Percentiles rank a stretch among this genome's conserved stretches.
Conservation (phyloP, 169 alveolate genomes). For the Perkinsus marinus region DNA sequence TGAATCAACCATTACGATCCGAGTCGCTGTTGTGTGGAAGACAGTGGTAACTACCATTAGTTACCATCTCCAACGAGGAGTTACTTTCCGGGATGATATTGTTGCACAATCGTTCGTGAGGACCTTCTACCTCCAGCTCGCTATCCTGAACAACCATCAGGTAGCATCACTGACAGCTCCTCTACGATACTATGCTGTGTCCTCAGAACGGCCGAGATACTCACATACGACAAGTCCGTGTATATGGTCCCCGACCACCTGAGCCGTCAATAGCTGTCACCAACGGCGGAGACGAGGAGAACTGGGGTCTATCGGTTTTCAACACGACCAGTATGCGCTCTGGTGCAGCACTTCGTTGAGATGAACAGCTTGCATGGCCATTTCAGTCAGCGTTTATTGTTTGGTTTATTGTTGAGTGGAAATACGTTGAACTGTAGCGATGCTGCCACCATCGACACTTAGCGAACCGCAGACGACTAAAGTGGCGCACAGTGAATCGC, state of each 20-base stretch:
- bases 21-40: neutral
- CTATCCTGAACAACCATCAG: conserved; percentile 29
- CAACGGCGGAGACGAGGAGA: neutral
- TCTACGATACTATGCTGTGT: neutral
- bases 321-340: neutral
- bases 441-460: too few relatives aligned
- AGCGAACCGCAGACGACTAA: too few relatives aligned
- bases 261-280: neutral
- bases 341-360: neutral
- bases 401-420: neutral
- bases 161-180: neutral
- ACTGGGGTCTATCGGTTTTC: neutral
- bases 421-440: too few relatives aligned
- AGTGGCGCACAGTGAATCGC: neutral
- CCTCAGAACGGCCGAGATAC: conserved; percentile 47
- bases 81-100: neutral
- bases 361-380: neutral
- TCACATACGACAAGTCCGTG: conserved; percentile 37
- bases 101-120: conserved; percentile 11
- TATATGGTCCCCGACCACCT: conserved; percentile 21
- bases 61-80: neutral
- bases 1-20: too few relatives aligned
- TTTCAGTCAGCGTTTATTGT: neutral
- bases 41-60: too few relatives aligned
- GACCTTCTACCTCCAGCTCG: conserved; percentile 34